Percentiles rank a stretch among this genome's conserved stretches.
Evolutionary conservation across 352 stramenopile species (phyloP).

Genomic region (Phytophthora pistaciae): DNA sequence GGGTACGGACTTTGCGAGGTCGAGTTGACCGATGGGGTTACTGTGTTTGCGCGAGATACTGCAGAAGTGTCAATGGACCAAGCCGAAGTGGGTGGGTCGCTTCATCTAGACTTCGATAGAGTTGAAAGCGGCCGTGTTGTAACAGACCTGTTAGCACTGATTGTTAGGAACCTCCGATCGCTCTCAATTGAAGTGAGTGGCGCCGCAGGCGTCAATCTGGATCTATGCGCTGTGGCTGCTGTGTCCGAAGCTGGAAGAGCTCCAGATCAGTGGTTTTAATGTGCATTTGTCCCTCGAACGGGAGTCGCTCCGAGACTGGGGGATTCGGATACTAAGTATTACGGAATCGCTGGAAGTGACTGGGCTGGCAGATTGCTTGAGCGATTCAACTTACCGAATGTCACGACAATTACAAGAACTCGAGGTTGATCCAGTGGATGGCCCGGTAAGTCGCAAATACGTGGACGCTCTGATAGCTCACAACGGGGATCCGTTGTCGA

Average conservation of each 20-base stretch:
- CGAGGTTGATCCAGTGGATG: conserved; percentile 2
- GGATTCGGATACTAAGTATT: conserved; percentile 14
- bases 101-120: background rate
- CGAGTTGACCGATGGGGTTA: background rate
- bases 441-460: background rate
- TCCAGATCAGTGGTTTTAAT: conserved; percentile 7
- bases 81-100: background rate
- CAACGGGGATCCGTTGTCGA: conserved; percentile 13
- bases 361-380: conserved; percentile 4
- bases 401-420: conserved; percentile 10
- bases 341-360: background rate
- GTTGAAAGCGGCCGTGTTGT: background rate
- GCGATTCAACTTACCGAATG: conserved; percentile 8
- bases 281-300: background rate
- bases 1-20: background rate
- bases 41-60: background rate
- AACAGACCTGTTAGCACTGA: conserved; percentile 4
- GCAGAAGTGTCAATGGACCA: background rate
- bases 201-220: background rate
- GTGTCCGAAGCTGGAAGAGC: conserved; percentile 8
- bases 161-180: conserved; percentile 10
- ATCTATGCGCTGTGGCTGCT: conserved; percentile 5
- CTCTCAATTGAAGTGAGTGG: background rate
- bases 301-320: conserved; percentile 2
- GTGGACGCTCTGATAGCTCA: background rate